phyloP scores from a whole-genome alignment of 306 rosid genomes.

The Ochetophila trinervis region DNA sequence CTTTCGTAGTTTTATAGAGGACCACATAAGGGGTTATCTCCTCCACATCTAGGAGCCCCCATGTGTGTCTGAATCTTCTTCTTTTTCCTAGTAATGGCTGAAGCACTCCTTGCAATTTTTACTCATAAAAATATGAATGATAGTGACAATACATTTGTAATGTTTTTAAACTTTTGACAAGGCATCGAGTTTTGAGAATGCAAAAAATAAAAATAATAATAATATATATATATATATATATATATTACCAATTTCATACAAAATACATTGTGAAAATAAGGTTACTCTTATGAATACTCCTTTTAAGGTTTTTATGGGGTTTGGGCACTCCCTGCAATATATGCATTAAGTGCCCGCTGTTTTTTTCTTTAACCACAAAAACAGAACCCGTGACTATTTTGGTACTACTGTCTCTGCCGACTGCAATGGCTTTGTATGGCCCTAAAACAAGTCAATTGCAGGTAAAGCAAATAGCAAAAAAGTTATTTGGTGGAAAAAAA shows the following conservation, averaged over 20 bases:
- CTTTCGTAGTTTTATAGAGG: background rate
- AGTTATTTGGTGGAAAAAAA: too few species aligned
- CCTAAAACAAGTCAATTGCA: too few species aligned
- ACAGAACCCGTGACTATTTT: conserved; percentile 28
- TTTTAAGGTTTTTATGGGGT: too few species aligned
- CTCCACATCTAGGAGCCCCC: background rate
- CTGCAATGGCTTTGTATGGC: too few species aligned
- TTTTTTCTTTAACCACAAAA: background rate
- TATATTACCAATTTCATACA: background rate
- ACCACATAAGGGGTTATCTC: background rate
- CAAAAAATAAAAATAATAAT: background rate
- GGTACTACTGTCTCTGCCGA: background rate
- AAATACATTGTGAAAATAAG: background rate
- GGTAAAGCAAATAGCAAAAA: too few species aligned
- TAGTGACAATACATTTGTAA: conserved; percentile 1
- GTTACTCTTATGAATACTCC: background rate
- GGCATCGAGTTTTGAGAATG: background rate
- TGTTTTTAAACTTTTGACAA: conserved; percentile 6
- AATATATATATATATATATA: too few species aligned
- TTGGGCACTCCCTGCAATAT: too few species aligned
- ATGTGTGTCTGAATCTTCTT: too few species aligned
- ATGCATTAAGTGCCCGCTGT: conserved; percentile 1
- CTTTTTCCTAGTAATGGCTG: background rate
- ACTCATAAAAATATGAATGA: conserved; percentile 4
- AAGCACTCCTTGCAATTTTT: background rate